Evolutionary conservation across 2,329 filamentous ascomycete species (phyloP).

Genomic region (Pseudopyricularia cyperi): DNA sequence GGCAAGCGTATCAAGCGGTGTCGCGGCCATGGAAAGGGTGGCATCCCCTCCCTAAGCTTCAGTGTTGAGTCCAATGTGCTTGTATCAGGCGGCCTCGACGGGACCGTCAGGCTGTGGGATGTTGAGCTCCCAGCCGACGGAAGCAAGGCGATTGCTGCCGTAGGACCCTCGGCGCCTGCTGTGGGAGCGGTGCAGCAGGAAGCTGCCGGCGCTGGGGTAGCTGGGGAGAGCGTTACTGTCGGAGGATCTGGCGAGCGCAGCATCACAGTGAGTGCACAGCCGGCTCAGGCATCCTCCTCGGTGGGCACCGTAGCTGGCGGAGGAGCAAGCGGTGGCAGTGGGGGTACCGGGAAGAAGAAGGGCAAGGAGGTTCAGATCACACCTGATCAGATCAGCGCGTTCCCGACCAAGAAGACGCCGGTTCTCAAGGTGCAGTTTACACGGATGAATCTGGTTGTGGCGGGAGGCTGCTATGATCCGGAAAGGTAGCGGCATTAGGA

Average conservation of each 20-base stretch:
- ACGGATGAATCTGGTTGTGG: slow-evolving; percentile 85
- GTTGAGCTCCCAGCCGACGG: slow-evolving; percentile 60
- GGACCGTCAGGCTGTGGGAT: slow-evolving; percentile 91
- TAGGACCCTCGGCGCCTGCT: slow-evolving; percentile 2
- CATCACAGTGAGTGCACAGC: slow-evolving; percentile 28
- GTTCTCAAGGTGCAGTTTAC: slow-evolving; percentile 91
- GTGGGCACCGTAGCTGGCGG: slow-evolving; percentile 17
- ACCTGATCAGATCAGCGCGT: slow-evolving; percentile 87
- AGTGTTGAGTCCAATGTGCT: slow-evolving; percentile 85
- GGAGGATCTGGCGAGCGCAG: slow-evolving; percentile 20
- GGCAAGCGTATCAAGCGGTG: slow-evolving; percentile 83
- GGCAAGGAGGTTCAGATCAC: slow-evolving; percentile 82
- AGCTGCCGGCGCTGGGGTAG: slow-evolving; percentile 17
- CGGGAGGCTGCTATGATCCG: slow-evolving; percentile 59
- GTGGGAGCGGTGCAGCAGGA: slow-evolving; percentile 6
- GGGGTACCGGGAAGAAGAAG: slow-evolving; percentile 50
- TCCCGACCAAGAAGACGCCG: slow-evolving; percentile 90
- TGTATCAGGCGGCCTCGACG: slow-evolving; percentile 81
- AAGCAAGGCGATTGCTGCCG: slow-evolving; percentile 35
- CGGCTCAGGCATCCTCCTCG: slow-evolving; percentile 24
- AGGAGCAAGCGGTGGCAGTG: slow-evolving; percentile 10
- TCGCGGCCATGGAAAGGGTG: slow-evolving; percentile 83
- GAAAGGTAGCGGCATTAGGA: slow-evolving; percentile 5
- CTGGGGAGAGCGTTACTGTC: slow-evolving; percentile 24
- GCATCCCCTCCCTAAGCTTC: slow-evolving; percentile 88